phyloP scores from a whole-genome alignment of 2,329 filamentous ascomycete species.

The Colletotrichum shisoi region DNA sequence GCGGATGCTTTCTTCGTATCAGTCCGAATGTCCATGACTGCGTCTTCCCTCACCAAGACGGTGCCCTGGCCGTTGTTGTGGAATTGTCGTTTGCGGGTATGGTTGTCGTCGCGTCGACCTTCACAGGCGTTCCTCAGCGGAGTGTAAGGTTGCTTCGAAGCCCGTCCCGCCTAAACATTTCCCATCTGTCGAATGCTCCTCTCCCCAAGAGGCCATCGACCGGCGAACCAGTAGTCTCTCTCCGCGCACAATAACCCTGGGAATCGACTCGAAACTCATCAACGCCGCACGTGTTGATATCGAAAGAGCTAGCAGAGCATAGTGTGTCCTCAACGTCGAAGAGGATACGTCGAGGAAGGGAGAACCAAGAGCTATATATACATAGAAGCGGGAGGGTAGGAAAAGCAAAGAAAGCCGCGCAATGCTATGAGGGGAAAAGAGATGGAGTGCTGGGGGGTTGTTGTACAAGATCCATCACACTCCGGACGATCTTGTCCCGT shows the following conservation, averaged over 20 bases:
- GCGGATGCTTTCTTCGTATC: neutral
- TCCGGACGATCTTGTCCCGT: slow-evolving; percentile 38
- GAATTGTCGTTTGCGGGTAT: neutral
- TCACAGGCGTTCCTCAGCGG: neutral
- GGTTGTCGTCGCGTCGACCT: neutral
- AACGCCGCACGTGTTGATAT: slow-evolving; percentile 11
- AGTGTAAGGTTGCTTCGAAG: slow-evolving; percentile 5
- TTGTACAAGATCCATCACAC: slow-evolving; percentile 33
- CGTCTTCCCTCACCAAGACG: no score
- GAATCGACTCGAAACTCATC: neutral
- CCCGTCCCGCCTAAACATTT: neutral
- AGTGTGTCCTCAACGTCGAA: slow-evolving; percentile 3
- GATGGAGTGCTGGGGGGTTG: slow-evolving; percentile 22
- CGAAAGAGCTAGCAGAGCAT: neutral
- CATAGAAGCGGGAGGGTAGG: neutral
- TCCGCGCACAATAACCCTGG: neutral
- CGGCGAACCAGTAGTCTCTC: neutral
- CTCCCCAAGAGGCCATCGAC: neutral
- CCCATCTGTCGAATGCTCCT: neutral
- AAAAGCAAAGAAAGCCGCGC: neutral
- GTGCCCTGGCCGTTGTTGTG: neutral
- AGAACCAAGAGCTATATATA: slow-evolving; percentile 30
- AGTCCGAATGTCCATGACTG: neutral
- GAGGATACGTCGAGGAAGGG: neutral
- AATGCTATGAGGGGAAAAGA: neutral